phyloP scores from a whole-genome alignment of 1,284 basidiomycete genomes.

The Xanthoconium separans region DNA sequence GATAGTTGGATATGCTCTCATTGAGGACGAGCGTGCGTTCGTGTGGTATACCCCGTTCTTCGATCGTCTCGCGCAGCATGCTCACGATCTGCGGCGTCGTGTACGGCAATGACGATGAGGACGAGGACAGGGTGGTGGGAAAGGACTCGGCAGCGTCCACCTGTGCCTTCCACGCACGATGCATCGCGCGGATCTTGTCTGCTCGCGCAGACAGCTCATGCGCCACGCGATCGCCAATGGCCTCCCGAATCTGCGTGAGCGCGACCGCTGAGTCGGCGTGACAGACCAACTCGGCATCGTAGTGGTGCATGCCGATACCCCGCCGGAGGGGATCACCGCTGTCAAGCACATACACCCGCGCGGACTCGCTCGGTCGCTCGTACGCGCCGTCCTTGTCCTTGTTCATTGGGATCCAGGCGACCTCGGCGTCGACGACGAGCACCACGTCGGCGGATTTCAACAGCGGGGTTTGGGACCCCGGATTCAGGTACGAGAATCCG shows the following conservation, averaged over 20 bases:
- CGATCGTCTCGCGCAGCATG: constrained; percentile 44
- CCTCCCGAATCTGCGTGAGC: constrained; percentile 48
- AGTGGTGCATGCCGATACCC: constrained; percentile 52
- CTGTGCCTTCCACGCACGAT: constrained; percentile 27
- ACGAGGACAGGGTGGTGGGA: constrained; percentile 39
- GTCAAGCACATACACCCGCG: constrained; percentile 61
- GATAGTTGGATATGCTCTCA: constrained; percentile 61
- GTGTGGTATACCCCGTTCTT: constrained; percentile 15
- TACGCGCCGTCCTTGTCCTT: constrained; percentile 33
- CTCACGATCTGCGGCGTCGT: constrained; percentile 51
- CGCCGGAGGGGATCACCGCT: constrained; percentile 60
- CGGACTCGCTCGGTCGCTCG: constrained; percentile 38
- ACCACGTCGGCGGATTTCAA: constrained; percentile 60
- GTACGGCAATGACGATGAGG: constrained; percentile 37
- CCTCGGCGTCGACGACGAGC: constrained; percentile 59
- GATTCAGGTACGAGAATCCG: constrained; percentile 46
- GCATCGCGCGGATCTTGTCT: constrained; percentile 17
- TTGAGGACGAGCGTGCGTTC: constrained; percentile 53
- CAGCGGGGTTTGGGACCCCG: constrained; percentile 43
- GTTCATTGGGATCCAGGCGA: constrained; percentile 64
- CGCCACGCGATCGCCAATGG: constrained; percentile 21
- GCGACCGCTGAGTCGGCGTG: constrained; percentile 55
- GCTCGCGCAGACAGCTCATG: constrained; percentile 2
- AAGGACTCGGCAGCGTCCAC: constrained; percentile 26
- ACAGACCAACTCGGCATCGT: constrained; percentile 56